phyloP scores from a whole-genome alignment of 306 rosid species.

The Corylus avellana region DNA sequence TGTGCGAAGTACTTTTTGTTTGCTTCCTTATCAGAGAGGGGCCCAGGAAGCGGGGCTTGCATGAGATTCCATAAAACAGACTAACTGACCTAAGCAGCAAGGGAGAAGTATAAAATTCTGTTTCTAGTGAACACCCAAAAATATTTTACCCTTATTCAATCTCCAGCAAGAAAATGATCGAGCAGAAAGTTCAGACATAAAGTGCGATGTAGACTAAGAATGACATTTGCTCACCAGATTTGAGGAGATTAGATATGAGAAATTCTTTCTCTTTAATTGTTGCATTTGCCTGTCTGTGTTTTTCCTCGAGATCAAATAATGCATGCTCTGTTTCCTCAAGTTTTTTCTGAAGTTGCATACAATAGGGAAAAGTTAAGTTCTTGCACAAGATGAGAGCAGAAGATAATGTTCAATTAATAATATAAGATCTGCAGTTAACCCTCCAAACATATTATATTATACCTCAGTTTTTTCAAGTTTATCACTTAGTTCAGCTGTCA shows the following conservation, averaged over 20 bases:
- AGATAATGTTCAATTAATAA: slow-evolving; percentile 15
- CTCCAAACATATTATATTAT: slow-evolving; percentile 25
- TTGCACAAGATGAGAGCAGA: slow-evolving; percentile 24
- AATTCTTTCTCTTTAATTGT: slow-evolving; percentile 93
- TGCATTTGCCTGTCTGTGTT: slow-evolving; percentile 89
- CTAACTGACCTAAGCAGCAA: not conserved
- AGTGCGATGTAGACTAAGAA: not conserved
- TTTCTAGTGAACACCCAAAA: not conserved
- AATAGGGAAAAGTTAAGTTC: slow-evolving; percentile 22
- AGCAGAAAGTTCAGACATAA: not conserved
- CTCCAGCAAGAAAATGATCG: not conserved
- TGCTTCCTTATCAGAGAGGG: too few relatives aligned
- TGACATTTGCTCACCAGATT: slow-evolving; percentile 66
- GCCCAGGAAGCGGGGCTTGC: too few relatives aligned
- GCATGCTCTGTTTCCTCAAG: slow-evolving; percentile 81
- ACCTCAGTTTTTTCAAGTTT: slow-evolving; percentile 96
- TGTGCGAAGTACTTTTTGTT: too few relatives aligned
- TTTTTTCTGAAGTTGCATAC: slow-evolving; percentile 62
- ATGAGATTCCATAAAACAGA: not conserved
- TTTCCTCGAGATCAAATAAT: slow-evolving; percentile 88
- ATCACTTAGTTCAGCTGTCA: slow-evolving; percentile 72
- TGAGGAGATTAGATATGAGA: slow-evolving; percentile 83
- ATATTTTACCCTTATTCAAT: not conserved
- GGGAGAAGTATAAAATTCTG: not conserved
- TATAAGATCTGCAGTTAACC: not conserved